phyloP scores from a whole-genome alignment of 768 basidiomycete genomes.

The Pulveroboletus sp. region DNA sequence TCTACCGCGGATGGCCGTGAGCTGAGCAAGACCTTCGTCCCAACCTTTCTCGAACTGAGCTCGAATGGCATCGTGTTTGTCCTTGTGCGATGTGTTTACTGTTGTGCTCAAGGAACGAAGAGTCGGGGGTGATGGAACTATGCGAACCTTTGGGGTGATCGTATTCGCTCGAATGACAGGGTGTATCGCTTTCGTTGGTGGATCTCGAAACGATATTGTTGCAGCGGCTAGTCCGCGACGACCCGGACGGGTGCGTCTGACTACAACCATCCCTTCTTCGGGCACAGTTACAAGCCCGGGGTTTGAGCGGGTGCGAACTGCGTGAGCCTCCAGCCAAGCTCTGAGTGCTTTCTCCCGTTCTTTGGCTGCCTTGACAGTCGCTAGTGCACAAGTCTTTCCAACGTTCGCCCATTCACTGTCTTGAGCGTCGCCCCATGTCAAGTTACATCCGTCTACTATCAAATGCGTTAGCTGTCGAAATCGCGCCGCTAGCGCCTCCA shows the following conservation, averaged over 20 bases:
- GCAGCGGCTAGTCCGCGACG: conserved; percentile 62
- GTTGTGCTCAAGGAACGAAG: conserved; percentile 49
- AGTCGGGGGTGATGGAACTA: conserved; percentile 51
- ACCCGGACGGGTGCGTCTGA: conserved; percentile 37
- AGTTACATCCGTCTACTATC: conserved; percentile 62
- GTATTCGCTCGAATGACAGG: conserved; percentile 9
- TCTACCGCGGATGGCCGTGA: conserved; percentile 45
- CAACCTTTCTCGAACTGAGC: conserved; percentile 59
- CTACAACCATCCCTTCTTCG: conserved; percentile 1
- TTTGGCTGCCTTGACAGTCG: conserved; percentile 55
- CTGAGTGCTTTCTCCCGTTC: conserved; percentile 63
- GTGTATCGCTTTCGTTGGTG: conserved; percentile 15
- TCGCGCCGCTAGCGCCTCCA: conserved; percentile 49
- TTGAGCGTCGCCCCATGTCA: conserved; percentile 47
- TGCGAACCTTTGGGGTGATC: conserved; percentile 41
- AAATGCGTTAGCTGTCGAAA: conserved; percentile 56
- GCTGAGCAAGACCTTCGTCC: conserved; percentile 51
- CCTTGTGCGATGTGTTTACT: conserved; percentile 24
- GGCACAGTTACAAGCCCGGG: neutral
- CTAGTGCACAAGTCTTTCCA: conserved; percentile 57
- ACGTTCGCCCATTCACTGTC: conserved; percentile 56
- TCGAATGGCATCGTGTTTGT: conserved; percentile 38
- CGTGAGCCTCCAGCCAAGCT: conserved; percentile 41
- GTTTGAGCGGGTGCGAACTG: neutral
- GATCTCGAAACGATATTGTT: conserved; percentile 53